A percentile compares a stretch with the other conserved stretches of the same genome.
phyloP scores from a whole-genome alignment of 352 stramenopile genomes.

The Phytopythium litorale region DNA sequence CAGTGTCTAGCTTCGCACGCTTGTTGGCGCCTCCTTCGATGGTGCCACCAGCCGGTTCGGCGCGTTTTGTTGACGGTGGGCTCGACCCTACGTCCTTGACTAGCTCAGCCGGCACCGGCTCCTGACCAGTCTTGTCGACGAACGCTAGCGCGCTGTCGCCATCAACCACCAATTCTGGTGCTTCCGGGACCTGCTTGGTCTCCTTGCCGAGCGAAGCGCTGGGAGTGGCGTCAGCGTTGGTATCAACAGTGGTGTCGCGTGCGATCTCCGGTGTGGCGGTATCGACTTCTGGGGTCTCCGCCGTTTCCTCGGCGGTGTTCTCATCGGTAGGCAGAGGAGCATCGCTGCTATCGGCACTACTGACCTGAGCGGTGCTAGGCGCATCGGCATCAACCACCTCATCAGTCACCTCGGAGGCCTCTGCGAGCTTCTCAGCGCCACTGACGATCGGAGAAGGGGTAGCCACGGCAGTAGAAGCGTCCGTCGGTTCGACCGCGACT shows the following conservation, averaged over 20 bases:
- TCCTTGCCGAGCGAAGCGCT: neutral
- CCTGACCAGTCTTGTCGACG: slow-evolving; percentile 53
- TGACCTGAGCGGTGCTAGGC: neutral
- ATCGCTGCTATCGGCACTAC: neutral
- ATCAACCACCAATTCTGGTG: slow-evolving; percentile 2
- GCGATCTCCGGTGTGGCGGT: neutral
- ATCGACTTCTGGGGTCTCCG: neutral
- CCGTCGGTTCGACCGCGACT: neutral
- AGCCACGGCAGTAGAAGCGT: neutral
- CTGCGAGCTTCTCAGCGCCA: neutral
- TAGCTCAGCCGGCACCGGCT: slow-evolving; percentile 1
- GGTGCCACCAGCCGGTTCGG: slow-evolving; percentile 10
- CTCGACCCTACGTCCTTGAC: slow-evolving; percentile 6
- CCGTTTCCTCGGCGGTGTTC: neutral
- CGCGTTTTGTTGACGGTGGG: slow-evolving; percentile 10
- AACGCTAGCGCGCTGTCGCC: slow-evolving; percentile 58
- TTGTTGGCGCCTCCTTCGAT: slow-evolving; percentile 18
- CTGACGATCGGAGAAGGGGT: neutral
- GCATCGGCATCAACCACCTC: neutral
- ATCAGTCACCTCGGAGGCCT: neutral
- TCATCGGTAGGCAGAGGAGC: neutral
- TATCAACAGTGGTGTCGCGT: neutral
- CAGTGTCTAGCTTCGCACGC: slow-evolving; percentile 18
- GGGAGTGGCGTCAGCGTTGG: neutral
- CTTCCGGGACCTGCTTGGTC: neutral